Conservation (phyloP, 2,329 filamentous ascomycete species). For the Cladophialophora bantiana region DNA sequence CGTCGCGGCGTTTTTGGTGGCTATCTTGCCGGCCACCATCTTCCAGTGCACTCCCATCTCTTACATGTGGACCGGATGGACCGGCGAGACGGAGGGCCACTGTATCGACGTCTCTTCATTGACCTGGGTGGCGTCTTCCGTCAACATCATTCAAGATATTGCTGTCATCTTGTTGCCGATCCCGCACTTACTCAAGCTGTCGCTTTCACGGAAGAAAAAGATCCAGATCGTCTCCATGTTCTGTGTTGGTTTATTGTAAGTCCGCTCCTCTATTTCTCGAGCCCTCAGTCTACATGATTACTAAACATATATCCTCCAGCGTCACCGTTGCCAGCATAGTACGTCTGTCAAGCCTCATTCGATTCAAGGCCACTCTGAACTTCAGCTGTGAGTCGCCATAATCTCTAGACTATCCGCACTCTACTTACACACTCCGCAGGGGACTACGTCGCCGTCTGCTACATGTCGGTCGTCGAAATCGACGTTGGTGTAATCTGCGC, state of each 20-base stretch:
- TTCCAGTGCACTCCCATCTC: slow-evolving; percentile 48
- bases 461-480: no score
- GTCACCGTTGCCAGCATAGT: no score
- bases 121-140: slow-evolving; percentile 46
- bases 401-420: no score
- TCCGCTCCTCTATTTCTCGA: background rate
- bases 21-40: slow-evolving; percentile 46
- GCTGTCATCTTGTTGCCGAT: slow-evolving; percentile 44
- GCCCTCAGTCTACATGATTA: no score
- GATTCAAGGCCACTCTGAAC: no score
- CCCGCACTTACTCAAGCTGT: slow-evolving; percentile 41
- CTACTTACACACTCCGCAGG: no score
- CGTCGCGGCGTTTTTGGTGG: slow-evolving; percentile 42
- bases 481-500: no score
- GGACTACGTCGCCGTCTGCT: no score
- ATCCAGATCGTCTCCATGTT: slow-evolving; percentile 48
- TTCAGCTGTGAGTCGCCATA: no score
- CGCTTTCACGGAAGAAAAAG: slow-evolving; percentile 44
- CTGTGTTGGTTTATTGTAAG: slow-evolving; percentile 48
- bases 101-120: slow-evolving; percentile 50
- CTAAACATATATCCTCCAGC: no score
- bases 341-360: no score
- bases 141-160: slow-evolving; percentile 46
- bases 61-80: slow-evolving; percentile 53
- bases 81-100: slow-evolving; percentile 44